Conservation (phyloP, 129 eudicot species). For the Cynara cardunculus region DNA sequence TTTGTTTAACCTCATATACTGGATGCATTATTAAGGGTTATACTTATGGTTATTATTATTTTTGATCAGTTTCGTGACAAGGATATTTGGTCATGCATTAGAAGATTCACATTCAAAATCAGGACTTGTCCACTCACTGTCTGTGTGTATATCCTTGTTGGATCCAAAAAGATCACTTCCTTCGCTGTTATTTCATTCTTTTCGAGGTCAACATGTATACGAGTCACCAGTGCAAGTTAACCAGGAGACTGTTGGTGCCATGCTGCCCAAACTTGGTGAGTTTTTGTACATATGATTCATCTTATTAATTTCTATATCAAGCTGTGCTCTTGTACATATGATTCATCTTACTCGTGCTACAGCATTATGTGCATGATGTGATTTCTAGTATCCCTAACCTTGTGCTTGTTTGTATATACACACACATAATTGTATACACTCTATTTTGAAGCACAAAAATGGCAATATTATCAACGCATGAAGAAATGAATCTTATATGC, state of each 20-base stretch:
- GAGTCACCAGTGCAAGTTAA: conserved; percentile 64
- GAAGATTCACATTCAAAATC: conserved; percentile 81
- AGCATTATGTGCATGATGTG: too few relatives aligned
- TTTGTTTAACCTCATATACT: background rate
- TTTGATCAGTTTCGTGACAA: conserved; percentile 60
- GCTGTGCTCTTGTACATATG: background rate
- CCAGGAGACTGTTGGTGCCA: conserved; percentile 81
- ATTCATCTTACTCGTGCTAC: background rate
- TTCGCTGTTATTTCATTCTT: conserved; percentile 54
- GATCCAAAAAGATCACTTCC: conserved; percentile 78
- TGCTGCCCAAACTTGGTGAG: conserved; percentile 87
- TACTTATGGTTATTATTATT: background rate
- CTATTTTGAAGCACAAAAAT: too few relatives aligned
- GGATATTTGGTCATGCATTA: conserved; percentile 82
- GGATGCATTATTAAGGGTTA: background rate
- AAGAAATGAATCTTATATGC: too few relatives aligned
- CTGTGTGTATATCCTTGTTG: conserved; percentile 80
- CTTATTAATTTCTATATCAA: background rate
- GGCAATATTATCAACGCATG: too few relatives aligned
- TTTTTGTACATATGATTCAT: background rate
- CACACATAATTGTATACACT: too few relatives aligned
- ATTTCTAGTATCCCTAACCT: too few relatives aligned
- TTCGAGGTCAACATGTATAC: conserved; percentile 65
- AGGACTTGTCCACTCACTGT: conserved; percentile 70
- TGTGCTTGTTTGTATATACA: too few relatives aligned